Conservation (phyloP, 2,329 filamentous ascomycete genomes). For the Escovopsis sp. region DNA sequence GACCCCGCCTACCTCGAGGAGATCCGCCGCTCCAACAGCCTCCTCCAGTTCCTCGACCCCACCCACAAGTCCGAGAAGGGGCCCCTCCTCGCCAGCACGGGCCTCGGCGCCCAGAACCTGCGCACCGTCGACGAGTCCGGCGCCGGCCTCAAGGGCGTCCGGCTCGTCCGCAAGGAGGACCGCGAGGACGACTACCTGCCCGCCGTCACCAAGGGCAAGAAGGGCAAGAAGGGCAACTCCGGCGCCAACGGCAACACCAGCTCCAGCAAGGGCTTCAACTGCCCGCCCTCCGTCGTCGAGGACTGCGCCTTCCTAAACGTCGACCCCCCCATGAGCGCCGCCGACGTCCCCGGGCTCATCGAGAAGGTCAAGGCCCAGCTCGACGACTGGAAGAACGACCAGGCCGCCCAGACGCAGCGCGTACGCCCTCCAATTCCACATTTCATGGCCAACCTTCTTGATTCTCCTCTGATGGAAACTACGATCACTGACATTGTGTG, state of each 20-base stretch:
- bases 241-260: conserved; percentile 30
- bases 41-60: conserved; percentile 87
- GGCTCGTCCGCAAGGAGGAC: conserved; percentile 72
- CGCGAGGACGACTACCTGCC: conserved; percentile 76
- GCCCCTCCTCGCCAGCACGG: conserved; percentile 47
- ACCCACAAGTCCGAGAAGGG: conserved; percentile 50
- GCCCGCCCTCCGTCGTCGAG: conserved; percentile 83
- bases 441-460: no score
- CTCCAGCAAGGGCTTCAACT: conserved; percentile 52
- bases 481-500: no score
- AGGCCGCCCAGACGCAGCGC: conserved; percentile 76
- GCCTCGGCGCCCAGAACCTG: conserved; percentile 62
- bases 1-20: conserved; percentile 85
- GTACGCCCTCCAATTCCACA: no score
- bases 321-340: conserved; percentile 73
- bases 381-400: conserved; percentile 78
- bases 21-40: conserved; percentile 72
- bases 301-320: conserved; percentile 73
- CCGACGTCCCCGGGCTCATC: conserved; percentile 61
- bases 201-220: conserved; percentile 74
- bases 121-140: conserved; percentile 63
- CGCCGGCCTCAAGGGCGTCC: conserved; percentile 73
- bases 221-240: conserved; percentile 50
- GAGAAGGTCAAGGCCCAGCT: conserved; percentile 93
- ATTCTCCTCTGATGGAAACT: no score